Evolutionary conservation across 257 asterid species (phyloP), one percentile per base, ranked within the genome.

Genomic region (Nicotiana knightiana): DNA sequence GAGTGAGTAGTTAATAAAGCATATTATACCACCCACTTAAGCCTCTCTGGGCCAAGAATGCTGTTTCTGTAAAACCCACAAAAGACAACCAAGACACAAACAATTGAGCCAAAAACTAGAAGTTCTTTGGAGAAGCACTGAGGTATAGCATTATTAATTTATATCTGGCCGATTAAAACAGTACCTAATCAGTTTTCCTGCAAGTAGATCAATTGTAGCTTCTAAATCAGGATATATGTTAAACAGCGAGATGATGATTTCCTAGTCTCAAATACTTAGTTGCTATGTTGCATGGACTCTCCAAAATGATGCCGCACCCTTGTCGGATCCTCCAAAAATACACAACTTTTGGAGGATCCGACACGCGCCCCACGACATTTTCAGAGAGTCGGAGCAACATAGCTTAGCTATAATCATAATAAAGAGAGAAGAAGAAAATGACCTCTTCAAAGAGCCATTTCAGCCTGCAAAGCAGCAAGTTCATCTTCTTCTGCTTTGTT

Each of bases 381-480:
- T 37, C 1, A 1, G 46, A 37, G 46, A 37, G 43, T 32, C 33
- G 33, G 35, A 32, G 35, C 35, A 32, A 32, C 35, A 32, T 3
- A 32, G 46, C 46, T 39, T 39, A 43, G 9, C 4, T 0, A 8
- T 48, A 26, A 26, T 51, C 15, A 66, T 21, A 51, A 70, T 30
- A 66, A 66, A 80, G n/a, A 59, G 2, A 81, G 76, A 75, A 13
- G 6, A 6, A 64, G 76, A 71, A 81, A 81, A 66, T 32, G 35
- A 88, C 94, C 97, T 71, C 82, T 81, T 89, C 83, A 93, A 86
- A 93, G 97, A 26, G 97, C 96, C 97, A 93, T 93, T 86, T 93
- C 97, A 80, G 94, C 91, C 89, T 93, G 97, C 90, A 93, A 84
- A 77, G 90, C 96, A 30, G 97, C 97, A 37, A 93, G 92, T 85